Evolutionary conservation across 2,329 filamentous ascomycete genomes (phyloP).

Genomic region (Colletotrichum paranaense): DNA sequence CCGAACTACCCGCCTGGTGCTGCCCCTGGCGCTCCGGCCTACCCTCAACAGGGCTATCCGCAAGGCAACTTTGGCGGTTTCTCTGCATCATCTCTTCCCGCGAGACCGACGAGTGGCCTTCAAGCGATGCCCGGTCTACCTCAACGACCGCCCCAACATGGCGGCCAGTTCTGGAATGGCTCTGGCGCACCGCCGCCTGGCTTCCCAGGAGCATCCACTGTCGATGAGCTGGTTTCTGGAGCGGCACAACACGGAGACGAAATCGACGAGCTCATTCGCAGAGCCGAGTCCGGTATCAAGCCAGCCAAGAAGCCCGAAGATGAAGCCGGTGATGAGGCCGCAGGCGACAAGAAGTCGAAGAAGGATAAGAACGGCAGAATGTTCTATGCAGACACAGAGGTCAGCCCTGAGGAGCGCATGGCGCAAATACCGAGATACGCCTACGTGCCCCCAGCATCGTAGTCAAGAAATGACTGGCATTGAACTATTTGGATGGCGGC

Average conservation of each 20-base stretch:
- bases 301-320: constrained; percentile 55
- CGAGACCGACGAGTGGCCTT: constrained; percentile 55
- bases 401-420: constrained; percentile 92
- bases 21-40: constrained; percentile 36
- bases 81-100: constrained; percentile 56
- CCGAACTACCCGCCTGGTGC: constrained; percentile 46
- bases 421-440: constrained; percentile 81
- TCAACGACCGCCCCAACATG: constrained; percentile 55
- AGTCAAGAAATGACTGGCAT: neutral
- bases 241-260: constrained; percentile 64
- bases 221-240: constrained; percentile 51
- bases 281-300: constrained; percentile 71
- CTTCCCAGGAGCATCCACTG: constrained; percentile 47
- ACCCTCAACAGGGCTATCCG: constrained; percentile 29
- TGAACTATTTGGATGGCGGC: neutral
- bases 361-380: constrained; percentile 78
- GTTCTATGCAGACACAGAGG: constrained; percentile 83
- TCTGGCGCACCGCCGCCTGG: constrained; percentile 40
- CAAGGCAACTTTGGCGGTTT: constrained; percentile 39
- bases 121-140: constrained; percentile 55
- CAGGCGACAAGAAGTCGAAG: constrained; percentile 73
- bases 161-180: constrained; percentile 44
- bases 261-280: constrained; percentile 73
- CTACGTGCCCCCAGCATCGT: constrained; percentile 58
- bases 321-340: constrained; percentile 49